Percentiles rank a stretch among this genome's conserved stretches.
phyloP scores from a whole-genome alignment of 1,139 yeast genomes.

The Candida sojae region DNA sequence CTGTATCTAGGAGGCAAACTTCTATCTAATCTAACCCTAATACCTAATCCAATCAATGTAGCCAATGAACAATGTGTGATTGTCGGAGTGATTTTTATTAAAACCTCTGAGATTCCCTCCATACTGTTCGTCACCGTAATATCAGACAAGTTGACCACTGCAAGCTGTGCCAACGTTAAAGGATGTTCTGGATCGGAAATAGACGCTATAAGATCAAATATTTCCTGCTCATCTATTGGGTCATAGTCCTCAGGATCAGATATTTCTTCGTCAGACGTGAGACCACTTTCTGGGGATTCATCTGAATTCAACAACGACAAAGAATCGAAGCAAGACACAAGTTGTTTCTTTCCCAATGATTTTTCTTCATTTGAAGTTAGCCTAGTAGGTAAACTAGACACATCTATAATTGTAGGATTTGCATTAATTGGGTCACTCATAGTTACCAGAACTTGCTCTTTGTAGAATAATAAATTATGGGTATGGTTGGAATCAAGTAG shows the following conservation, averaged over 20 bases:
- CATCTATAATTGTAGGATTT: slow-evolving; percentile 83
- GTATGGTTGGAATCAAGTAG: neutral
- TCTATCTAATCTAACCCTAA: slow-evolving; percentile 87
- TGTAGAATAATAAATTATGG: neutral
- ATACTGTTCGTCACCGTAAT: slow-evolving; percentile 56
- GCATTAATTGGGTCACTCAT: slow-evolving; percentile 86
- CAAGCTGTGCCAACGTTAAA: slow-evolving; percentile 87
- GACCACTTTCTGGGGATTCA: slow-evolving; percentile 9
- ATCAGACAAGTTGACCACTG: slow-evolving; percentile 86
- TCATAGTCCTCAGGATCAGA: slow-evolving; percentile 49
- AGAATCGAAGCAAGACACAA: slow-evolving; percentile 10
- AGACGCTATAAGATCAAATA: slow-evolving; percentile 69
- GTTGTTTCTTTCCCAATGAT: slow-evolving; percentile 4
- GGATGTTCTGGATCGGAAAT: slow-evolving; percentile 99
- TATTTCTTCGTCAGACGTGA: slow-evolving; percentile 9
- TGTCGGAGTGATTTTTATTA: slow-evolving; percentile 91
- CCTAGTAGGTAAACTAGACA: slow-evolving; percentile 75
- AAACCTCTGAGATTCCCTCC: slow-evolving; percentile 69
- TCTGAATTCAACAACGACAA: slow-evolving; percentile 10
- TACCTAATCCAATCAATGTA: slow-evolving; percentile 92
- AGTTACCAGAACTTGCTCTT: neutral
- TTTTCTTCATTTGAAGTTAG: slow-evolving; percentile 9
- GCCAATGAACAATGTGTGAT: slow-evolving; percentile 97
- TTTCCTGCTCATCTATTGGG: slow-evolving; percentile 67
- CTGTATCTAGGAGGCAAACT: slow-evolving; percentile 85